Base-by-base conservation (phyloP, 2,329 filamentous ascomycete species). In the Annulohypoxylon truncatum region DNA sequence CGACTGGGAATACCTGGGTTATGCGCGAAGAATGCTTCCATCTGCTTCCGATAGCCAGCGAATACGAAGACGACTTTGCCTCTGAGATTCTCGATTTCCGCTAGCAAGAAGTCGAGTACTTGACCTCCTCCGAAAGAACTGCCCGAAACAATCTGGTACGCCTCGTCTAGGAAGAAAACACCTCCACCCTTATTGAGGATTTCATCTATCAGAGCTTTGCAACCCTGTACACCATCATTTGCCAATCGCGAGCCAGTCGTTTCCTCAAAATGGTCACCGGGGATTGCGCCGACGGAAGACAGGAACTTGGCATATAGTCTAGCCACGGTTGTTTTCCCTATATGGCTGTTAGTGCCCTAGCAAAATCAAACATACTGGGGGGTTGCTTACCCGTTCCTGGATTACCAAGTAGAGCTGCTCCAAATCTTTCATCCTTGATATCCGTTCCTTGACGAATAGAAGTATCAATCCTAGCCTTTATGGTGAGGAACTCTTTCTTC, bases 151-250 rank as follows among this genome's bases (percentile, higher is more conserved):
- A 95, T 81, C 68, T 94, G 91, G 72, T 95, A 94, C 0, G 91
- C 91, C 75, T 95, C 91, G 63, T 95, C 92, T 13, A 95, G 89
- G 73, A 94, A 94, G 2, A 93, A 72, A 0, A 89, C 89, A 0
- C 92, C 92, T 0, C 91, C 92, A 0, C 87, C 89, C 0, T 77
- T 70, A 18, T 88, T 80, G 3, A 87, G 75, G 0, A 94, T 82
- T 0, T 80, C 70, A 2, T 90, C 81, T 4, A 92, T 78, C 0
- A 89, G 76, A 10, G 83, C 82, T 71, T 91, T 83, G 67, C 84
- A 87, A 0, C 83, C 87, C 0, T 79, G 58, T 0, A 92, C 84
- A 0, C 90, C 91, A 0, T 84, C 82, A 48, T 86, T 87, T 0
- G 90, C 87, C 0, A 95, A 82, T 13, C 83, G 82, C 0, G 91